Base-by-base conservation (phyloP, 129 eudicot genomes). In the Lactuca saligna region DNA sequence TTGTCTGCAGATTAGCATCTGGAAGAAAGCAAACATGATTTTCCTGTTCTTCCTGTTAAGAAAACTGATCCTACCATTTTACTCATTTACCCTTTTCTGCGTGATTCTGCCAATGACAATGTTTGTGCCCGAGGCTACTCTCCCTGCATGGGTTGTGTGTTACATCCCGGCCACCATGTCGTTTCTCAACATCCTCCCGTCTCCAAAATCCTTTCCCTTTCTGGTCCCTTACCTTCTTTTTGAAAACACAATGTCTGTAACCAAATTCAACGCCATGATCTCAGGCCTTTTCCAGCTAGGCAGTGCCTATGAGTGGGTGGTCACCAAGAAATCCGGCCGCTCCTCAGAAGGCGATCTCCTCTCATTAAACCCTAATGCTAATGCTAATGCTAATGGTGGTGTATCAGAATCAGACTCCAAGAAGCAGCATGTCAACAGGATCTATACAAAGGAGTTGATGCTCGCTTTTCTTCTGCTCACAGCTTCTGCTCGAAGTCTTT, bases 231-330 rank as follows among this genome's bases (percentile, higher is more conserved):
- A 91, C 59, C 96, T 91, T 33, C 85, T 91, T 8, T 91, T 91
- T 32, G 97, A 91, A 63, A 91, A 91, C 84, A 91, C 97, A 17
- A 91, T 91, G 97, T 91, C 97, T 0, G 97, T 91, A 10, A 91
- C 97, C 70, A 91, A 91, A 74, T 91, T 91, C 82, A 91, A 88
- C 56, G 97, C 97, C 75, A 91, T 91, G 97, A 84, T 91, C 54
- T 91, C 97, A 0, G 97, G 97, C 49, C 86, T 91, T 37, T 91
- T 91, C 76, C 97, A 91, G 68, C 83, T 91, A 8, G 97, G 97
- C 42, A 88, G 94, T 64, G 96, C 97, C 0, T 91, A 91, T 8
- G 97, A 91, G 62, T 91, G 97, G 97, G 93, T 88, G 6, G 97
- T 91, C 15, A 91, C 97, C 51, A 91, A 91, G 86, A 91, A 91